Base-by-base conservation (phyloP, 805 yeast genomes). In the Metschnikowia drakensbergensis region DNA sequence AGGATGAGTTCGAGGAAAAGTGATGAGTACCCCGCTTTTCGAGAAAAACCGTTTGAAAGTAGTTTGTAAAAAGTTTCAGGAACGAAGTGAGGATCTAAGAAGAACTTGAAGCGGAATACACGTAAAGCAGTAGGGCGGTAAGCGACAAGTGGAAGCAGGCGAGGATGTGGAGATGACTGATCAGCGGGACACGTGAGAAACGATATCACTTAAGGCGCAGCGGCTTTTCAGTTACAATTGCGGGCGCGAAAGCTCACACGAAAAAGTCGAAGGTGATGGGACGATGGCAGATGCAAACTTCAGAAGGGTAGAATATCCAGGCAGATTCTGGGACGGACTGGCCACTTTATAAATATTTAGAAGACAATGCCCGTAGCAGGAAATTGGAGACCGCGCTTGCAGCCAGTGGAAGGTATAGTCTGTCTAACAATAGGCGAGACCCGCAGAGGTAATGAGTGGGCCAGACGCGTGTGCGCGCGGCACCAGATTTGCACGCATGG, bases 401-500 rank as follows among this genome's bases (percentile, higher is more conserved):
- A 17, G 25, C 29, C 22, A 32, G 30, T 27, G 35, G 43, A 31
- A 40, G 27, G 43, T 40, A 5, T 37, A 37, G 41, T 37, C 31
- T 32, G 32, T 37, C 25, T 5, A n/a, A 23, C 13, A 23, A 31
- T 31, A 32, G 43, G n/a, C 43, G 27, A 22, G 22, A 8, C 36
- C n/a, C 11, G n/a, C 43, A 23, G 34, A 10, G 13, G 36, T 23
- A 40, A 39, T 30, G 42, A 22, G 13, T 39, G 9, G 22, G 39
- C 29, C 43, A 40, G 34, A 40, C 43, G 43, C 43, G 43, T 40
- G 36, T 11, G 31, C 36, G 43, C 43, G 43, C 43, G 31, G 43
- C 43, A 31, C 36, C 43, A 40, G 43, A 40, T 40, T 40, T 31
- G 28, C 36, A 40, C 32, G 36, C 35, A 40, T 30, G 43, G 35